Evolutionary conservation across 2,329 filamentous ascomycete genomes (phyloP), one percentile per base, ranked within the genome.

Genomic region (Fusarium sp.): DNA sequence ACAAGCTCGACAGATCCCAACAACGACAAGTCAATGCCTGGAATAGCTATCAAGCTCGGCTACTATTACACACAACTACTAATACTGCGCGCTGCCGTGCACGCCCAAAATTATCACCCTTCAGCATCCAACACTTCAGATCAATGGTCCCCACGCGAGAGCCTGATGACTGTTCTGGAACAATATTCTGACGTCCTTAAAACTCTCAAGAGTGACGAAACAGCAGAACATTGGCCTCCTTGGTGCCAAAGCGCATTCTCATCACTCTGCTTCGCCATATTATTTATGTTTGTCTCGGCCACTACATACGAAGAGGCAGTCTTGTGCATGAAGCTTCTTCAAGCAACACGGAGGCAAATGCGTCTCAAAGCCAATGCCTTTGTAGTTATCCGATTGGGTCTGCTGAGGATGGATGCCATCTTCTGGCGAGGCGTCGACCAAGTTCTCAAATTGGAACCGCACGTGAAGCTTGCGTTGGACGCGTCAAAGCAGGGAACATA

Each of bases 171-270:
- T 1, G 25, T 44, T 15, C 52, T 59, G 5, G 52, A 15, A 7
- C 21, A 42, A n/a, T 61, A 37, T 32, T 28, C 5, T 1, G 21
- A 44, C 21, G 44, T 64, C 4, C 6, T 64, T 1, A 52, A 50
- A 25, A 44, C 1, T 10, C 56, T 64, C 12, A 64, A 38, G 2
- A 52, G 35, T 21, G 61, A 64, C 1, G 61, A 47, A 16, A 44
- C 61, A 1, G 44, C 56, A 32, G 35, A 49, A 1, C 32, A 64
- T 2, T 64, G 56, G 61, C 61, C 56, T 0, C 56, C 56, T 6
- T 64, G 61, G 61, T 64, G 61, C 6, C 61, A 64, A 28, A 49
- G 37, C 12, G 56, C 61, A 2, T 64, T 64, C 16, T 61, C 61
- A 2, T 50, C 61, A 2, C 15, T 64, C 1, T 61, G 44, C 18